A percentile compares a stretch with the other conserved stretches of the same genome.
phyloP scores from a whole-genome alignment of 257 asterid species.

The Plantago elongata region DNA sequence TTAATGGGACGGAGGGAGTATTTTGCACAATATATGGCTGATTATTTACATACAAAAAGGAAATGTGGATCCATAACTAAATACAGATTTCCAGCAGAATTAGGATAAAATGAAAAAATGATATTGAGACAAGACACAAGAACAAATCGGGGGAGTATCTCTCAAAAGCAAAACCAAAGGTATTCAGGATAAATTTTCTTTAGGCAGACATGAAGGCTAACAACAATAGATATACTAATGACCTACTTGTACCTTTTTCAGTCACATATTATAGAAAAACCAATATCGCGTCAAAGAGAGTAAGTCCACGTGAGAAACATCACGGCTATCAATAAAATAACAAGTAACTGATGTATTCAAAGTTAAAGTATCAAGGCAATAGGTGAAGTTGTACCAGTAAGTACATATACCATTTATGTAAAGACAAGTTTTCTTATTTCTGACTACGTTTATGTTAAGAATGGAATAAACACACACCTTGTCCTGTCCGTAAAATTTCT shows the following conservation, averaged over 20 bases:
- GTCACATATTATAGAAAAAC: constrained; percentile 1
- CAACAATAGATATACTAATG: not conserved
- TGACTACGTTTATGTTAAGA: constrained; percentile 16
- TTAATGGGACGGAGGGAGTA: no score
- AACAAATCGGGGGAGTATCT: not conserved
- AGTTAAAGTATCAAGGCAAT: constrained; percentile 10
- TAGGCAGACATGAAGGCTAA: constrained; percentile 4
- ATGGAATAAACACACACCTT: constrained; percentile 45
- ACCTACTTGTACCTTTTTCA: constrained; percentile 1
- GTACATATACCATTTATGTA: not conserved
- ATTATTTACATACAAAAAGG: not conserved
- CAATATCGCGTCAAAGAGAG: constrained; percentile 13
- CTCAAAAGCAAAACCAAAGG: constrained; percentile 4
- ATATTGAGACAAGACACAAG: constrained; percentile 1
- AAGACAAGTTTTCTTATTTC: constrained; percentile 6
- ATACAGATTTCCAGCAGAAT: not conserved
- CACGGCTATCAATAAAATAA: no score
- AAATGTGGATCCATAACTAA: not conserved
- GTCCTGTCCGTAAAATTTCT: constrained; percentile 84
- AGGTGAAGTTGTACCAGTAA: constrained; percentile 9
- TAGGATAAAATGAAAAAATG: constrained; percentile 1
- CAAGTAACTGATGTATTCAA: not conserved
- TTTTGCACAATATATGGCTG: not conserved
- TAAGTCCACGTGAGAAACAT: not conserved
- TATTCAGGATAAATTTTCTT: not conserved